Base-by-base conservation (phyloP, 2,329 filamentous ascomycete genomes). In the Cladophialophora chaetospira region DNA sequence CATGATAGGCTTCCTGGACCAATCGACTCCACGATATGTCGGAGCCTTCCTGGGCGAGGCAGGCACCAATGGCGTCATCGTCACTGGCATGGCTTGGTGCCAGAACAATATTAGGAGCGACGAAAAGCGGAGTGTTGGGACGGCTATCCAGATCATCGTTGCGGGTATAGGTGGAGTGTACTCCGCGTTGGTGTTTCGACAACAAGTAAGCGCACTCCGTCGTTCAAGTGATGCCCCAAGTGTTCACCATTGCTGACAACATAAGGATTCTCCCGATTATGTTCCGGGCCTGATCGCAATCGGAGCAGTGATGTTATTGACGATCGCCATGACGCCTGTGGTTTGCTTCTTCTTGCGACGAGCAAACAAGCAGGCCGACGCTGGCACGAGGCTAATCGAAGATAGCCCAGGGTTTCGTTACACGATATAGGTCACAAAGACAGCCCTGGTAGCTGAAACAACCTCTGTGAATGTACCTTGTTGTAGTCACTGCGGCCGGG, bases 1-100 rank as follows among this genome's bases (percentile, higher is more conserved):
- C 26, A 61, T 63, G 49, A 63, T 58, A 17, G 88, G 87, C 26
- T 91, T 86, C 76, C 78, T 81, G 43, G 51, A 57, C 38, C 15
- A 9, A 5, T 23, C 38, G n/a, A 26, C 43, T 13, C 43, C 43
- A n/a, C 21, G 43, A 13, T 46, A 46, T 17, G 19, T 46, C 25
- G 43, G 43, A 13, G 21, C 43, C 13, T 46, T 46, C 21, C 43
- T 46, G 10, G 43, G 43, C 21, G 25, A 19, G n/a, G 21, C 21
- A 2, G 43, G 43, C 21, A 21, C 25, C 23, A 46, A 46, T 15
- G 43, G 43, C 13, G n/a, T 46, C n/a, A 29, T 46, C 8, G 23
- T 29, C 13, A 46, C 43, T 4, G 25, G 13, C 13, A 26, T 46
- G 25, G 43, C 43, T 4, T 46, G 43, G 43, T 21, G 21, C 5